A percentile compares a stretch with the other conserved stretches of the same genome.
Evolutionary conservation across 2,329 filamentous ascomycete genomes (phyloP).

Genomic region (Alternaria angustiovoidea): DNA sequence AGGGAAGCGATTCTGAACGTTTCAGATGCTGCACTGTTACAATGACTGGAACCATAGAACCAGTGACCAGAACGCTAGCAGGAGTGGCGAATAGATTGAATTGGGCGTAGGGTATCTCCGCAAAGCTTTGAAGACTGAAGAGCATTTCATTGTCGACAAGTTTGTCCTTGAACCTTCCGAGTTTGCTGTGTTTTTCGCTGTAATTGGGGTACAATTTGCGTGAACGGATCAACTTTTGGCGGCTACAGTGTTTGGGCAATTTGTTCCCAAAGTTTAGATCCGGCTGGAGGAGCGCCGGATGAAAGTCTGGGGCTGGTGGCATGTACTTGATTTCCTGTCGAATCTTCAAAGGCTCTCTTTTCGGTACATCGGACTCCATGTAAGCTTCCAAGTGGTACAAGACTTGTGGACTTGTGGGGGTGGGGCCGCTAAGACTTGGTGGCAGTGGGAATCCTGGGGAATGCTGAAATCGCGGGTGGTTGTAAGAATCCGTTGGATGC

Average conservation of each 20-base stretch:
- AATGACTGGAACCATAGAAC: conserved; percentile 22
- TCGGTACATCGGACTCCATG: conserved; percentile 11
- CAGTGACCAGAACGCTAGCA: conserved; percentile 30
- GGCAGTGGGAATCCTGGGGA: conserved; percentile 32
- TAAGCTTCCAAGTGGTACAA: conserved; percentile 29
- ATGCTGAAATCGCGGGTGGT: conserved; percentile 37
- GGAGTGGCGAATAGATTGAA: conserved; percentile 35
- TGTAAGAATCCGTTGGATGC: conserved; percentile 26
- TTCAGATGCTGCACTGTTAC: conserved; percentile 35
- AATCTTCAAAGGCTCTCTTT: conserved; percentile 6
- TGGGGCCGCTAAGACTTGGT: conserved; percentile 19
- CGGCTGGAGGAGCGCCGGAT: conserved; percentile 24
- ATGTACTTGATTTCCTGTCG: conserved; percentile 22
- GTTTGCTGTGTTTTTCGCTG: conserved; percentile 25
- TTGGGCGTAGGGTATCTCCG: conserved; percentile 30
- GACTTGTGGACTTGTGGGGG: conserved; percentile 17
- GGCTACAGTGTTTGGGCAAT: conserved; percentile 27
- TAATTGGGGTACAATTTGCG: conserved; percentile 33
- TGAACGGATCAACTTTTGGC: conserved; percentile 33
- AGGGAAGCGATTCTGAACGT: conserved; percentile 32
- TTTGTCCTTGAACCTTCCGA: conserved; percentile 30
- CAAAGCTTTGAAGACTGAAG: conserved; percentile 28
- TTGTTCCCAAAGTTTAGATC: conserved; percentile 22
- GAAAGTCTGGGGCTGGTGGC: conserved; percentile 25
- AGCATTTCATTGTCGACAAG: conserved; percentile 33